A percentile compares a stretch with the other conserved stretches of the same genome.
Conservation (phyloP, 805 yeast genomes). For the Myxozyma sirexii region DNA sequence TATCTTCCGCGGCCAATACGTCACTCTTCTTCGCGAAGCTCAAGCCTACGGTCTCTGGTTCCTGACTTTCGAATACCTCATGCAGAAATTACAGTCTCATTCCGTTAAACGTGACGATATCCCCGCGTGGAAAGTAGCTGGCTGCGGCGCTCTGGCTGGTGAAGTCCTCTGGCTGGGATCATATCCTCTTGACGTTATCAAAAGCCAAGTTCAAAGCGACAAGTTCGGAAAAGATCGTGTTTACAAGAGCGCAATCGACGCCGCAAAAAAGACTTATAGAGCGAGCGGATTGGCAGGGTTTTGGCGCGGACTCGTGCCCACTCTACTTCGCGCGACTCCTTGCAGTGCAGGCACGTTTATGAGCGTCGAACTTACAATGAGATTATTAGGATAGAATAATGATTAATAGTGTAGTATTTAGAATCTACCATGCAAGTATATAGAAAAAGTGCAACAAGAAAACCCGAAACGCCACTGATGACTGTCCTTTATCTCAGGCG, state of each 20-base stretch:
- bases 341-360: constrained; percentile 97
- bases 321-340: constrained; percentile 94
- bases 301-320: constrained; percentile 88
- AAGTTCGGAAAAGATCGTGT: constrained; percentile 61
- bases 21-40: constrained; percentile 82
- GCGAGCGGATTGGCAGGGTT: constrained; percentile 75
- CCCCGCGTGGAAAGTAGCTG: constrained; percentile 84
- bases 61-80: constrained; percentile 61
- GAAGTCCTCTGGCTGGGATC: constrained; percentile 46
- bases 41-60: constrained; percentile 81
- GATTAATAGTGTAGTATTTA: not conserved
- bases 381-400: constrained; percentile 43
- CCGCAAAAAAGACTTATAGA: constrained; percentile 55
- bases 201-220: constrained; percentile 84
- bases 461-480: constrained; percentile 10
- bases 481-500: not conserved
- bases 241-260: constrained; percentile 61
- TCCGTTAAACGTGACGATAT: constrained; percentile 62
- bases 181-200: constrained; percentile 83
- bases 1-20: constrained; percentile 76
- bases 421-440: constrained; percentile 1
- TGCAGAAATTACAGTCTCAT: constrained; percentile 40
- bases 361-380: constrained; percentile 87
- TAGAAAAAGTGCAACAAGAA: not conserved
- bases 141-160: constrained; percentile 89